These are phyloP conservation scores for Manihot esculenta DNA, from an alignment of 441 rosid genomes.

Conservation along the genomic window DNA sequence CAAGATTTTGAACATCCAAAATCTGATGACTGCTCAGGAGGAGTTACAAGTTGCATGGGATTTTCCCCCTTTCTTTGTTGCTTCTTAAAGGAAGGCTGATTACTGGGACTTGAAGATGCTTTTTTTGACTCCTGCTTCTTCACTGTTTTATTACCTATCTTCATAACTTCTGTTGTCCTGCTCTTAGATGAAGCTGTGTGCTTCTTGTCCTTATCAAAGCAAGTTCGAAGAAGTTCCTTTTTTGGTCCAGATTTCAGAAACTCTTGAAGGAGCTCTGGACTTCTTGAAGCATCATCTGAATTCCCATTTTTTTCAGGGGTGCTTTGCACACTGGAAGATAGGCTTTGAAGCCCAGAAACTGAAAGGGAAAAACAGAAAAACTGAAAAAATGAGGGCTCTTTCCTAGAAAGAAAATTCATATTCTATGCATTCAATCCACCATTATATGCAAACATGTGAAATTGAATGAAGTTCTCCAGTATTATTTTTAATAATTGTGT, in stretches of 20 bases:
- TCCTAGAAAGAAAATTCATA: slow-evolving; percentile 1
- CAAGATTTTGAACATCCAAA: slow-evolving; percentile 60
- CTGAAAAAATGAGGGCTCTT: slow-evolving; percentile 12
- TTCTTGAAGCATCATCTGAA: slow-evolving; percentile 62
- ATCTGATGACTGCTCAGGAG: slow-evolving; percentile 49
- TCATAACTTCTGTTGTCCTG: slow-evolving; percentile 60
- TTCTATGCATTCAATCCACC: not conserved
- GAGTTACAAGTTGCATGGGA: slow-evolving; percentile 45
- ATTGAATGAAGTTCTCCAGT: not conserved
- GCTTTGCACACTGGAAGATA: slow-evolving; percentile 66
- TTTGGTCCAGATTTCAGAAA: slow-evolving; percentile 54
- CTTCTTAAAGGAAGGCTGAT: slow-evolving; percentile 52
- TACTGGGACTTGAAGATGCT: slow-evolving; percentile 34
- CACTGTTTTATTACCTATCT: slow-evolving; percentile 40
- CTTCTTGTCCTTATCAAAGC: slow-evolving; percentile 51
- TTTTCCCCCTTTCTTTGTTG: slow-evolving; percentile 73
- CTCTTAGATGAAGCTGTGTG: slow-evolving; percentile 51
- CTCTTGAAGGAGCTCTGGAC: slow-evolving; percentile 61
- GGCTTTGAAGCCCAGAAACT: slow-evolving; percentile 63
- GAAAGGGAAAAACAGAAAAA: slow-evolving; percentile 18
- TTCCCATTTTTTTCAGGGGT: slow-evolving; percentile 61
- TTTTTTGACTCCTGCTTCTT: slow-evolving; percentile 77
- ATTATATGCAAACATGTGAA: not conserved
- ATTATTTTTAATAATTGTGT: not conserved
- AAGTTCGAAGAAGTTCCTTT: slow-evolving; percentile 51